A percentile compares a stretch with the other conserved stretches of the same genome.
These are phyloP conservation scores for Bryum argenteum DNA, from an alignment of 225 moss, liverwort and hornwort genomes.

Conservation along the genomic window DNA sequence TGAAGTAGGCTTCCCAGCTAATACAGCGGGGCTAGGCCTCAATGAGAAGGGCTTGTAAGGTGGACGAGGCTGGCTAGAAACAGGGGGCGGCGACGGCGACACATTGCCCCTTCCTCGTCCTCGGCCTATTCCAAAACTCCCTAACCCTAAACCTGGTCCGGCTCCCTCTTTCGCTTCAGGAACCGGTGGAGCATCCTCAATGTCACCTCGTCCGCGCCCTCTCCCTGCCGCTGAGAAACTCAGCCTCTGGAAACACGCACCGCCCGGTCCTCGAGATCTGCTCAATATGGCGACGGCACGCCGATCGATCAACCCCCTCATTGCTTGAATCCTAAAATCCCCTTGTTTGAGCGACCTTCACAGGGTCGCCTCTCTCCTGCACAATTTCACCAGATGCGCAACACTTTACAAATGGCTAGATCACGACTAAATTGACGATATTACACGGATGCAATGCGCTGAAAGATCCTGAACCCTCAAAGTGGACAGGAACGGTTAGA, in stretches of 20 bases:
- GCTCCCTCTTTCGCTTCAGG: conserved; percentile 24
- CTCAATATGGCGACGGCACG: conserved; percentile 51
- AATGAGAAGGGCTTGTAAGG: conserved; percentile 51
- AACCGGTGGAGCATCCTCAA: conserved; percentile 31
- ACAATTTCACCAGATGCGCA: neutral
- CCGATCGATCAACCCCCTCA: conserved; percentile 56
- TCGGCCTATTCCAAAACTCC: conserved; percentile 36
- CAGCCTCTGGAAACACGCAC: conserved; percentile 39
- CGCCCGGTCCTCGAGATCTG: conserved; percentile 39
- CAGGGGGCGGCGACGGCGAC: conserved; percentile 22
- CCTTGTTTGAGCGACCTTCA: conserved; percentile 4
- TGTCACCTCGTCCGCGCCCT: conserved; percentile 47
- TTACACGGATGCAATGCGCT: neutral
- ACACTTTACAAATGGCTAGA: neutral
- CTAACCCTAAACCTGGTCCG: conserved; percentile 41
- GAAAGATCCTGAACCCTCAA: neutral
- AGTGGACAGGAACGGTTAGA: neutral
- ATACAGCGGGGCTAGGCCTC: conserved; percentile 18
- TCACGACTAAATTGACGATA: neutral
- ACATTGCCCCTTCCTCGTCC: conserved; percentile 53
- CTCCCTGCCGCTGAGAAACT: conserved; percentile 56
- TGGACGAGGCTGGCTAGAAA: conserved; percentile 25
- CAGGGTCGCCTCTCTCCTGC: neutral
- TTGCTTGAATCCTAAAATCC: conserved; percentile 17
- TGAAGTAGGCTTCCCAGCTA: conserved; percentile 21